Evolutionary conservation across 441 rosid genomes (phyloP), one percentile per base, ranked within the genome.

Genomic region (Gossypium gossypioides): DNA sequence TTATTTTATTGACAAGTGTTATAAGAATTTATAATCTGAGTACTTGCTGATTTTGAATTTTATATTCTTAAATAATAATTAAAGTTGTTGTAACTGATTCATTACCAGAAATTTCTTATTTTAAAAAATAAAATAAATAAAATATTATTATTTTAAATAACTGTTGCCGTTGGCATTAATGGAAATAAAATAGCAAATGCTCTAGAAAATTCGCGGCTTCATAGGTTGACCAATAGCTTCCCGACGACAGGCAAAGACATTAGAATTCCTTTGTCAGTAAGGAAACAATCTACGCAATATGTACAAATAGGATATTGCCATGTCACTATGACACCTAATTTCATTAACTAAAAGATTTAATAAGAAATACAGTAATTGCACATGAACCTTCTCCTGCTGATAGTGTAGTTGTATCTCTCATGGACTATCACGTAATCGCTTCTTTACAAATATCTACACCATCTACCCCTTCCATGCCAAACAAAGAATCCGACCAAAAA

Each of bases 291-390:
- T 1, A 9, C 68, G 68, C 64, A 22, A 6, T n/a, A 6, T 2
- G 0, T 1, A 66, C 75, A 75, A 76, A 71, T 76, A 16, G 29
- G 0, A 65, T 3, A 5, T 48, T 37, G 55, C 60, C 75, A 71
- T 21, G 44, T 71, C 22, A 65, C 66, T 7, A 59, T n/a, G 3
- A 3, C 18, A 3, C 18, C 7, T 0, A 48, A 12, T 2, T 48
- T 48, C 18, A 48, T 48, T 48, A 13, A 48, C 29, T 25, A 25
- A 25, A 25, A 3, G 4, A 27, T 27, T 27, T 27, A 4, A 4
- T 27, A 27, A 27, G 6, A 27, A 27, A 27, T 27, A 4, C 32
- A 27, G 32, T 27, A 4, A 27, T 27, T 27, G 32, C 6, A 27
- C 32, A 27, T 27, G 5, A 27, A 27, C 32, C 32, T 27, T 27